Base-by-base conservation (phyloP, 805 yeast species). In the Candida hispaniensis region DNA sequence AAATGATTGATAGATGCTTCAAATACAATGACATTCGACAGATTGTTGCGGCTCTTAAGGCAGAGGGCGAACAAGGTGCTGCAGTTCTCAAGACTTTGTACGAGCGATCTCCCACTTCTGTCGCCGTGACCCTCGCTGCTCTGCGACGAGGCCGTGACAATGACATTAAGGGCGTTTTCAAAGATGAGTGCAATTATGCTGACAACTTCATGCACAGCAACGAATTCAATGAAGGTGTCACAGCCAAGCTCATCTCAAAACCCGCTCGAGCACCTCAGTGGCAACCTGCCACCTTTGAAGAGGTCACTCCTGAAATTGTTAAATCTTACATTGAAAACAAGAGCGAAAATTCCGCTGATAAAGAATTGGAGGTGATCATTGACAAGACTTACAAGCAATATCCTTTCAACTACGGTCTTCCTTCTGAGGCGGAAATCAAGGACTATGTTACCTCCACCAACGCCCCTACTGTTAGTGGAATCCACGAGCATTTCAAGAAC, bases 371-470 rank as follows among this genome's bases (percentile, higher is more conserved):
- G 41, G 55, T 36, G 44, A 58, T 39, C 24, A 38, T 55, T 25
- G 53, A 56, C 18, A 51, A 51, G 26, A 69, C 63, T 57, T 69
- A 62, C 59, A 52, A 49, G 19, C 58, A 65, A 43, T 68, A 71
- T 49, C 83, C 85, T 21, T 71, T 63, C 60, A 60, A 70, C 49
- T 78, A 73, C 67, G 94, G 93, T 18, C 65, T 91, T 45, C 97
- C 97, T 34, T 63, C 71, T 8, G 82, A 79, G 56, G 43, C 53
- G 21, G 79, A 73, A 41, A 65, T 88, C 39, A 69, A 67, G 48
- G 61, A 63, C 33, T 81, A 69, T 55, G 71, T 86, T 38, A 73
- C 79, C 52, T 78, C 76, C 11, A 74, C 88, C 2, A 74, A 70
- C 41, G 56, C 59, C 29, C 93, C 80, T 46, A 78, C 80, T 5